Conservation (phyloP, 1,139 yeast species). For the Blastobotrys persicus region DNA sequence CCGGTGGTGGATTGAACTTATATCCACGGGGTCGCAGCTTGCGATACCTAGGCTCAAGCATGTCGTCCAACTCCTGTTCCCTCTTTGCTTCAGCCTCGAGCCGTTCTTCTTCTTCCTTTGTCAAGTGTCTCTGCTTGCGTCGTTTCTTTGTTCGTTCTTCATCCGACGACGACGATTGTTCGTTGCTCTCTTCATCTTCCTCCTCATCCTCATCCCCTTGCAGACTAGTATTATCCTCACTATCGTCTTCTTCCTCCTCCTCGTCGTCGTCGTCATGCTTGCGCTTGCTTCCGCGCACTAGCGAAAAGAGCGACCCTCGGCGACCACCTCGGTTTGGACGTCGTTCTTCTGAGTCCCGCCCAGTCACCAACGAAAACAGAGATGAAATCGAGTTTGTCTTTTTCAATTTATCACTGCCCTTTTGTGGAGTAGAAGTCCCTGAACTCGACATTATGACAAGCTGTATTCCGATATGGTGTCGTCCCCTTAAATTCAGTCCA, state of each 20-base stretch:
- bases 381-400: conserved; percentile 22
- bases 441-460: conserved; percentile 3
- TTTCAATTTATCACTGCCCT: conserved; percentile 10
- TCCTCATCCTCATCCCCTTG: conserved; percentile 1
- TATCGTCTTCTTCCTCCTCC: conserved; percentile 12
- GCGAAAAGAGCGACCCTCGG: conserved; percentile 1
- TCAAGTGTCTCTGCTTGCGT: conserved; percentile 16
- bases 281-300: conserved; percentile 7
- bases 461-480: background rate
- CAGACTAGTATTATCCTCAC: conserved; percentile 4
- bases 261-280: conserved; percentile 8
- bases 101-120: conserved; percentile 19
- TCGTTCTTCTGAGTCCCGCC: conserved; percentile 14
- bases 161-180: background rate
- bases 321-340: background rate
- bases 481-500: background rate
- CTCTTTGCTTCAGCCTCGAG: conserved; percentile 19
- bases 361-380: conserved; percentile 19
- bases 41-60: conserved; percentile 45
- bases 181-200: conserved; percentile 3
- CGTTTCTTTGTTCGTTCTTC: conserved; percentile 11
- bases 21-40: conserved; percentile 40
- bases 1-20: conserved; percentile 75
- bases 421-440: conserved; percentile 4
- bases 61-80: conserved; percentile 57